Conservation (phyloP, 1,284 basidiomycete genomes). For the Schizophyllum commune region DNA sequence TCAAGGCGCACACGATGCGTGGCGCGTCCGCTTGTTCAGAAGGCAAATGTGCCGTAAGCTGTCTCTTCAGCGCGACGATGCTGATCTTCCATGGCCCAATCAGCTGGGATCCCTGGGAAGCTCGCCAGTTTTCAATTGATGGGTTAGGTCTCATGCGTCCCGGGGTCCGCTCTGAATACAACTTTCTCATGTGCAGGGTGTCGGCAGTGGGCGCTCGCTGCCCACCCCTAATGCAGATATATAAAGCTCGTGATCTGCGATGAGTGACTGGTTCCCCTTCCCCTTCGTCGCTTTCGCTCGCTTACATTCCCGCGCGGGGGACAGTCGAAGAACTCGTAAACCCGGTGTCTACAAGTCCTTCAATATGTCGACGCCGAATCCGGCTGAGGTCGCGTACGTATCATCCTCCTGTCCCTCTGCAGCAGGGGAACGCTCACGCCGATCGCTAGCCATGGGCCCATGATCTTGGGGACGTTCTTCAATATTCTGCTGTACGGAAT, state of each 20-base stretch:
- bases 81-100: neutral
- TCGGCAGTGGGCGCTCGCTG: neutral
- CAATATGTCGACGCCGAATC: neutral
- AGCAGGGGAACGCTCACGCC: neutral
- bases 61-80: neutral
- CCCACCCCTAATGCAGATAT: neutral
- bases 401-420: neutral
- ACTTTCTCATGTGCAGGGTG: too few relatives aligned
- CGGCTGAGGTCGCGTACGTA: slow-evolving; percentile 2
- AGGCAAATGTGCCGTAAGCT: too few relatives aligned
- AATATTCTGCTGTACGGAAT: neutral
- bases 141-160: neutral
- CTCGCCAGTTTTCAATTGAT: neutral
- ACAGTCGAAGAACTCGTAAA: neutral
- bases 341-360: neutral
- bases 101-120: neutral
- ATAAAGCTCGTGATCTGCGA: neutral
- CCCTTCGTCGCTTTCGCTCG: neutral
- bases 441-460: neutral
- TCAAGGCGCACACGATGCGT: too few relatives aligned
- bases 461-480: neutral
- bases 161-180: too few relatives aligned
- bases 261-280: neutral
- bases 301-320: neutral
- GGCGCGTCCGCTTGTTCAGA: too few relatives aligned